A percentile compares a stretch with the other conserved stretches of the same genome.
Conservation (phyloP, 768 basidiomycete genomes). For the Termitomyces sp. region DNA sequence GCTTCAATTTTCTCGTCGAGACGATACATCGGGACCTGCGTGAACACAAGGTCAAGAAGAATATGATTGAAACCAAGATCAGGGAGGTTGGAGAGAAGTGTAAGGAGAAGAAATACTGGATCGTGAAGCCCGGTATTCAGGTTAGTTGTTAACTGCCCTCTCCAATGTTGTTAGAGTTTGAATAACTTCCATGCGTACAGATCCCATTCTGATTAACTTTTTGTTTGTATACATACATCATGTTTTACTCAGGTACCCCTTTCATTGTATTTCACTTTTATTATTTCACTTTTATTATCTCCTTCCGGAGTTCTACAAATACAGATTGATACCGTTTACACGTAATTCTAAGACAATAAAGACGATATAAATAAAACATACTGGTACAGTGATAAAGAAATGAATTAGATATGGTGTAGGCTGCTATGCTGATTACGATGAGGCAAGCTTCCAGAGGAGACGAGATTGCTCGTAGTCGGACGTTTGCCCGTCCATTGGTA, state of each 20-base stretch:
- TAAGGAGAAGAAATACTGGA: conserved; percentile 69
- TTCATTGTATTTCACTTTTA: background rate
- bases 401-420: background rate
- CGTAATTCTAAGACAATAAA: background rate
- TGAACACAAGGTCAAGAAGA: conserved; percentile 73
- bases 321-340: conserved; percentile 2
- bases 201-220: background rate
- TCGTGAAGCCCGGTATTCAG: conserved; percentile 44
- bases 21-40: conserved; percentile 66
- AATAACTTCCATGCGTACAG: conserved; percentile 3
- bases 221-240: background rate
- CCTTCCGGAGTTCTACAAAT: background rate
- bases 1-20: conserved; percentile 63
- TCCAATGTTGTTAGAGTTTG: background rate
- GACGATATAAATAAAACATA: background rate
- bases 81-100: conserved; percentile 72
- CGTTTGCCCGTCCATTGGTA: conserved; percentile 29
- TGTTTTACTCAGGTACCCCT: background rate
- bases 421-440: conserved; percentile 23
- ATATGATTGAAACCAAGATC: conserved; percentile 76
- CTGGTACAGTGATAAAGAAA: background rate
- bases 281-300: background rate
- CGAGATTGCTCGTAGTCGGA: conserved; percentile 32
- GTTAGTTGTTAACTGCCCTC: conserved; percentile 8
- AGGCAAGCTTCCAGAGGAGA: conserved; percentile 39